phyloP scores from a whole-genome alignment of 1,284 basidiomycete species.

The Ceratobasidium theobromae region DNA sequence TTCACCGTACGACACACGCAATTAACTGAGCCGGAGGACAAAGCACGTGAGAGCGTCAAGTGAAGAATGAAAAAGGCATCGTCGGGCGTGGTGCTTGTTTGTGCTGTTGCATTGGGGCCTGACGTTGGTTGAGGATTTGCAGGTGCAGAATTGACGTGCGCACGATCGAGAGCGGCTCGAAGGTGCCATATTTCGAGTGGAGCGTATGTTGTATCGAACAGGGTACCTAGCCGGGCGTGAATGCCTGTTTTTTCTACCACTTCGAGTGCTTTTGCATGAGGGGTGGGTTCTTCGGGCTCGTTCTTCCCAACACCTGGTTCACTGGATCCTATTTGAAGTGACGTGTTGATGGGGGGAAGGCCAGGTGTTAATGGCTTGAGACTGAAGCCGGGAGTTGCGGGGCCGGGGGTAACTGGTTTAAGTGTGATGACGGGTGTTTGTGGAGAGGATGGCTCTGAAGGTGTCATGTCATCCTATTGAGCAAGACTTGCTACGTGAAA shows the following conservation, averaged over 20 bases:
- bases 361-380: slow-evolving; percentile 5
- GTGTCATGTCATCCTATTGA: background rate
- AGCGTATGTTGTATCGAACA: slow-evolving; percentile 70
- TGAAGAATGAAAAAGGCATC: slow-evolving; percentile 95
- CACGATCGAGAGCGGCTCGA: slow-evolving; percentile 82
- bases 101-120: slow-evolving; percentile 33
- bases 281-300: slow-evolving; percentile 36
- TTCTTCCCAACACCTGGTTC: slow-evolving; percentile 4
- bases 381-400: slow-evolving; percentile 13
- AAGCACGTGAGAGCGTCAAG: slow-evolving; percentile 69
- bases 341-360: slow-evolving; percentile 3
- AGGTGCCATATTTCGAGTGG: slow-evolving; percentile 94
- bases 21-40: slow-evolving; percentile 68
- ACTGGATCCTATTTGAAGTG: background rate
- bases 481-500: too few relatives aligned
- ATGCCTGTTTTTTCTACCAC: slow-evolving; percentile 6
- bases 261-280: slow-evolving; percentile 3
- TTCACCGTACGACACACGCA: slow-evolving; percentile 62
- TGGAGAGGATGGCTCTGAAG: background rate
- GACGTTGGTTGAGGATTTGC: slow-evolving; percentile 2
- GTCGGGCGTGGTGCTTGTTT: slow-evolving; percentile 76
- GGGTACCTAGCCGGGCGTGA: background rate
- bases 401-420: slow-evolving; percentile 20
- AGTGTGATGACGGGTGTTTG: background rate
- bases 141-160: slow-evolving; percentile 46